Conservation (phyloP, 2,329 filamentous ascomycete genomes). For the Rosellinia necatrix region DNA sequence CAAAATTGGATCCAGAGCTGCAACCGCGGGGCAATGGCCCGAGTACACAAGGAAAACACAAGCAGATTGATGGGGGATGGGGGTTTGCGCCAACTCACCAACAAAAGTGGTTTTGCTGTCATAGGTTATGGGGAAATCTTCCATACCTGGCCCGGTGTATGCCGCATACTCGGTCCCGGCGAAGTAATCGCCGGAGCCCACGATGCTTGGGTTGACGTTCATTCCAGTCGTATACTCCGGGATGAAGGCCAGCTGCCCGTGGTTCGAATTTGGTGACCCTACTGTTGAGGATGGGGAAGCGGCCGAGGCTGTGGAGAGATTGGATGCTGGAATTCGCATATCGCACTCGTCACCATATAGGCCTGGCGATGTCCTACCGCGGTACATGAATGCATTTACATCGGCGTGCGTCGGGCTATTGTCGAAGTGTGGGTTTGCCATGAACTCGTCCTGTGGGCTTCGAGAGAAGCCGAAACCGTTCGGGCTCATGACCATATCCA, state of each 20-base stretch:
- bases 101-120: conserved; percentile 58
- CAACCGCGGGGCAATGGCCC: neutral
- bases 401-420: conserved; percentile 53
- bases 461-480: conserved; percentile 51
- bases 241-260: conserved; percentile 60
- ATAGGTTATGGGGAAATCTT: conserved; percentile 56
- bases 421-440: conserved; percentile 52
- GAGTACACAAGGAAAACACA: neutral
- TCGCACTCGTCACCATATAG: conserved; percentile 58
- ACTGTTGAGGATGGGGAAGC: conserved; percentile 69
- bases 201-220: conserved; percentile 66
- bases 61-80: conserved; percentile 14
- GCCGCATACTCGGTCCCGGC: conserved; percentile 58
- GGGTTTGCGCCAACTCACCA: conserved; percentile 56
- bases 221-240: conserved; percentile 63
- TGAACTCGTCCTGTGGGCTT: conserved; percentile 45
- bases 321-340: conserved; percentile 57
- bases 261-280: conserved; percentile 68
- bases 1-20: neutral
- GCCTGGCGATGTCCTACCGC: conserved; percentile 52
- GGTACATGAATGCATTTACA: conserved; percentile 49
- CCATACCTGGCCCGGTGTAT: conserved; percentile 55
- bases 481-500: conserved; percentile 55
- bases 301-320: conserved; percentile 64
- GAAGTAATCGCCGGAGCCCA: conserved; percentile 59